phyloP scores from a whole-genome alignment of 2,329 filamentous ascomycete species.

The Fusarium hainanense region DNA sequence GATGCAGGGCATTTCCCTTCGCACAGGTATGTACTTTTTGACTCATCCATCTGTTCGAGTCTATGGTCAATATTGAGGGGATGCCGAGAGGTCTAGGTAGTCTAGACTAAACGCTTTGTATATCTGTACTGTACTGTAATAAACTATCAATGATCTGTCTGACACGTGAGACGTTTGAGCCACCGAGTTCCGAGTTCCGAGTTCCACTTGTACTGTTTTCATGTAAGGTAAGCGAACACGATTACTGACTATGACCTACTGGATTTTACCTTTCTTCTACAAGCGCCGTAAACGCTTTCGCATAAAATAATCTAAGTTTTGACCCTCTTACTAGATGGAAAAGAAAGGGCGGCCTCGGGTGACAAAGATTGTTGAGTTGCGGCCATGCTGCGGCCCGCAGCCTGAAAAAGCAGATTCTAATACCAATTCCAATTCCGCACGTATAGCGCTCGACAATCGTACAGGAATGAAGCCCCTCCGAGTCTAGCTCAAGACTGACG shows the following conservation, averaged over 20 bases:
- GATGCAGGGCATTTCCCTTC: slow-evolving; percentile 12
- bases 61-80: background rate
- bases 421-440: slow-evolving; percentile 1
- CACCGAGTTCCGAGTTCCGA: background rate
- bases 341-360: background rate
- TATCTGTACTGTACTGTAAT: background rate
- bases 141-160: slow-evolving; percentile 10
- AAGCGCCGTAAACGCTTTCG: background rate
- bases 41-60: background rate
- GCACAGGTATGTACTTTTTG: background rate
- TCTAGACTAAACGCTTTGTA: background rate
- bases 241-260: background rate
- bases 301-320: background rate
- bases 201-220: background rate
- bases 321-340: background rate
- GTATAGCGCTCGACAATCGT: background rate
- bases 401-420: background rate
- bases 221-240: background rate
- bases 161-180: slow-evolving; percentile 22
- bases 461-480: slow-evolving; percentile 26
- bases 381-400: slow-evolving; percentile 25
- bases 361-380: slow-evolving; percentile 3
- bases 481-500: slow-evolving; percentile 33
- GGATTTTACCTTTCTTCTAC: background rate
- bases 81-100: slow-evolving; percentile 9